phyloP scores from a whole-genome alignment of 1,284 basidiomycete species.

The Ustilago xerochloae region DNA sequence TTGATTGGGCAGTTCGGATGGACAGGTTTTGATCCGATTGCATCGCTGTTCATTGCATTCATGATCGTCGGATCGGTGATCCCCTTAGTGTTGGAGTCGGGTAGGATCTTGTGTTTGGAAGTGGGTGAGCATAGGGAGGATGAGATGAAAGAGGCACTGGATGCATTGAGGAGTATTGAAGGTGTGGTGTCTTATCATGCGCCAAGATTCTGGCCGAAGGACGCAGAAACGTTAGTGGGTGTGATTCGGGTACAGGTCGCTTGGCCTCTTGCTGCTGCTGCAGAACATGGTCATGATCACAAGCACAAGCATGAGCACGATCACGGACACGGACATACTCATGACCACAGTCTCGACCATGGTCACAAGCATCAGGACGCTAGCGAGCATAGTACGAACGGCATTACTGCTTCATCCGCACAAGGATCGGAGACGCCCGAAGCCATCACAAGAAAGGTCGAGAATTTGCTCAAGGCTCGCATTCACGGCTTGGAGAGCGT shows the following conservation, averaged over 20 bases:
- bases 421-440: slow-evolving; percentile 35
- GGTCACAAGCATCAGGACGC: slow-evolving; percentile 69
- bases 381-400: slow-evolving; percentile 12
- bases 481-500: slow-evolving; percentile 56
- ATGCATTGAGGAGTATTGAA: slow-evolving; percentile 76
- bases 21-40: slow-evolving; percentile 99
- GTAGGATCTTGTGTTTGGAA: slow-evolving; percentile 87
- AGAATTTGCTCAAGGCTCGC: slow-evolving; percentile 47
- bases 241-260: slow-evolving; percentile 73
- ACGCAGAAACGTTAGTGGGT: slow-evolving; percentile 84
- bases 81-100: slow-evolving; percentile 92
- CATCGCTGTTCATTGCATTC: slow-evolving; percentile 93
- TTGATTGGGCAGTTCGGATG: slow-evolving; percentile 97
- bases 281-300: slow-evolving; percentile 62
- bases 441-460: slow-evolving; percentile 44
- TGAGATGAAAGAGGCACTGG: slow-evolving; percentile 78
- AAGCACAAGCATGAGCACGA: slow-evolving; percentile 73
- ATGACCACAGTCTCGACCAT: slow-evolving; percentile 2
- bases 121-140: slow-evolving; percentile 77
- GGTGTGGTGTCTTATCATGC: slow-evolving; percentile 83
- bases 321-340: slow-evolving; percentile 69
- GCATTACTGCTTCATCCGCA: background rate
- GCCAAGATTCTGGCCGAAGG: slow-evolving; percentile 96
- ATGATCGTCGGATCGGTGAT: slow-evolving; percentile 94
- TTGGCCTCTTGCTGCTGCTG: slow-evolving; percentile 72